Evolutionary conservation across 176 grass and related monocot genomes (phyloP), one percentile per base, ranked within the genome.

Genomic region (Pharus latifolius): DNA sequence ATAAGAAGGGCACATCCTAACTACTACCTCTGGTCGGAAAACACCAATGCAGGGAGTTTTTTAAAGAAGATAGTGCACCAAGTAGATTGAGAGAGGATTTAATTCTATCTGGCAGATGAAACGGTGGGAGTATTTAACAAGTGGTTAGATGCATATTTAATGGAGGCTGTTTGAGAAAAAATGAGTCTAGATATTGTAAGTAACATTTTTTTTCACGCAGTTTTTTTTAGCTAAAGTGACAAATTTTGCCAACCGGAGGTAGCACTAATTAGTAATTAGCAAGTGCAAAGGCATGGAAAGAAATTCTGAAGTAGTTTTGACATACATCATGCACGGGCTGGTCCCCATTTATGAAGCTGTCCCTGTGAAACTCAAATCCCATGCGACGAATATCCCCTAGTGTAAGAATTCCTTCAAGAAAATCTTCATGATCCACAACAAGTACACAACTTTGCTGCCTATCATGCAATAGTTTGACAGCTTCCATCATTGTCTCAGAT

Each of bases 361-460:
- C 74, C 16, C 20, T 57, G 10, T 51, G 12, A 18, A 70, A 55
- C 55, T 91, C 87, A 81, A 85, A 67, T 34, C 82, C 84, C 83
- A 75, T 76, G 24, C 87, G 82, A 45, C 31, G 82, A 67, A 94
- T 81, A 73, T 99, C 95, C 53, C 95, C 95, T 40, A 91, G 44
- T 65, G 95, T 99, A 80, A 99, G 60, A 69, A 99, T 83, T 43
- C 95, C 90, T 62, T 91, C 95, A 43, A 98, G 90, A 85, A 78
- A 88, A 82, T 91, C 90, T 61, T 91, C 95, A 83, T 82, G 31
- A 16, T 99, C 89, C 56, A 88, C 84, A 74, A 94, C 79, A 40
- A 99, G 63, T 63, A 78, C 90, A 79, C 95, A 91, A 48, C 41
- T 86, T 78, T 88, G 90, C 49, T 99, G 79, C 62, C 73, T 91